A percentile compares a stretch with the other conserved stretches of the same genome.
Evolutionary conservation across 331 rosid genomes (phyloP).

Genomic region (Pyracantha coccinea): DNA sequence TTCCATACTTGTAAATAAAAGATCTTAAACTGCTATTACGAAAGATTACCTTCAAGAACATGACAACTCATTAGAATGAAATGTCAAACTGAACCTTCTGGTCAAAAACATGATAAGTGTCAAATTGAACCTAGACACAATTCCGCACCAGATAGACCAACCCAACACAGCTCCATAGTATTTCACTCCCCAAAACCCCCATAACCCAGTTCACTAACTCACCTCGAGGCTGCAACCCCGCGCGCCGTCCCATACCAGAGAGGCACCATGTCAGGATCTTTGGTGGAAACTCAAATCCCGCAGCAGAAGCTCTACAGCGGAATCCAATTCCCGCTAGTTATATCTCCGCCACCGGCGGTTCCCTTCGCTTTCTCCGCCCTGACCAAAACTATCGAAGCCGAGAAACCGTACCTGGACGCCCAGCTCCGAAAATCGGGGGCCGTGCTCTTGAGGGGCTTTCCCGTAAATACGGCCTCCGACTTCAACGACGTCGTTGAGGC

Average conservation of each 20-base stretch:
- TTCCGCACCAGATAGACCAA: background rate
- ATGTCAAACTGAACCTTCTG: background rate
- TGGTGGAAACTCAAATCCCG: slow-evolving; percentile 38
- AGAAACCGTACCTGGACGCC: slow-evolving; percentile 37
- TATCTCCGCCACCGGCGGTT: slow-evolving; percentile 23
- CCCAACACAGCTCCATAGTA: background rate
- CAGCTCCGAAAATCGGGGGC: slow-evolving; percentile 61
- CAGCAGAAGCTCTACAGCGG: slow-evolving; percentile 50
- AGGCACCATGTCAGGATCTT: slow-evolving; percentile 21
- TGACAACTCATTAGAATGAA: too few relatives aligned
- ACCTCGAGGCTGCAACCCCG: background rate
- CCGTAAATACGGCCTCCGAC: too few relatives aligned
- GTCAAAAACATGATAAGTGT: too few relatives aligned
- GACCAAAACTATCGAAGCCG: slow-evolving; percentile 33
- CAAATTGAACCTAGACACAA: background rate
- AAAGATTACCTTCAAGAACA: too few relatives aligned
- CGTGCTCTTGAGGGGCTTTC: slow-evolving; percentile 25
- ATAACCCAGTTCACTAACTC: background rate
- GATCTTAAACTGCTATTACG: accelerated
- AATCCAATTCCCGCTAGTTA: slow-evolving; percentile 32
- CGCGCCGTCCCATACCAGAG: background rate
- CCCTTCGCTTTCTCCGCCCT: slow-evolving; percentile 6
- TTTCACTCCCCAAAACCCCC: background rate
- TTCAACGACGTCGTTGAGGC: slow-evolving; percentile 15
- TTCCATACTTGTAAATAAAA: too few relatives aligned